A percentile compares a stretch with the other conserved stretches of the same genome.
phyloP scores from a whole-genome alignment of 2,329 filamentous ascomycete species.

The Aspergillus sp. region DNA sequence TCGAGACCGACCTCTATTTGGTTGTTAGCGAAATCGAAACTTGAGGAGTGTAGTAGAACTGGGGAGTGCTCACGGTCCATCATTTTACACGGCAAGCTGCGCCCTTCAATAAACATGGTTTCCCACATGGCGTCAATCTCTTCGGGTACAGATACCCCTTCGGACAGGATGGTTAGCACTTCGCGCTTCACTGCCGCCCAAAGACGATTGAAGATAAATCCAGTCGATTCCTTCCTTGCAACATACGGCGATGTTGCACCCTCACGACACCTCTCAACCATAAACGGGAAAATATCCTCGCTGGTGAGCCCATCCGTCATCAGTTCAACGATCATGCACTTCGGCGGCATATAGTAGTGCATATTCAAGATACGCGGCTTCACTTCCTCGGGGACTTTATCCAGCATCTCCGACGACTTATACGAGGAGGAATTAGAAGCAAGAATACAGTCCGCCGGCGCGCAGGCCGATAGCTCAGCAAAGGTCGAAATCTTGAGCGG shows the following conservation, averaged over 20 bases:
- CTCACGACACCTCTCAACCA: constrained; percentile 40
- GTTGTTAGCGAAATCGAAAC: neutral
- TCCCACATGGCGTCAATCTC: constrained; percentile 48
- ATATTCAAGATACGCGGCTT: constrained; percentile 44
- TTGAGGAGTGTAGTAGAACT: no score
- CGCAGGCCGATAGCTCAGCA: constrained; percentile 42
- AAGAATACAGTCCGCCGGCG: constrained; percentile 49
- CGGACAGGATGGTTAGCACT: constrained; percentile 48
- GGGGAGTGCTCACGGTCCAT: constrained; percentile 32
- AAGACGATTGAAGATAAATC: constrained; percentile 56
- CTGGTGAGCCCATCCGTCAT: constrained; percentile 53
- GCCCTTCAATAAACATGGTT: constrained; percentile 33
- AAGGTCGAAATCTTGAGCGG: constrained; percentile 50
- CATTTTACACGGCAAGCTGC: constrained; percentile 28
- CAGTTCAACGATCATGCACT: constrained; percentile 48
- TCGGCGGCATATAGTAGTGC: constrained; percentile 53
- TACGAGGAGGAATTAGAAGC: constrained; percentile 54
- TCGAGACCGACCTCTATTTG: constrained; percentile 46
- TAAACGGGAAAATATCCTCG: constrained; percentile 43
- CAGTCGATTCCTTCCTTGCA: constrained; percentile 49
- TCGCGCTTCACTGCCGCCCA: constrained; percentile 60
- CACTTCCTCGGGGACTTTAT: constrained; percentile 29
- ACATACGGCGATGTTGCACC: constrained; percentile 46
- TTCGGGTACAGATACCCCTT: constrained; percentile 49
- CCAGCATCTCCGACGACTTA: constrained; percentile 51